Conservation (phyloP, 306 rosid species). For the Rosa multiflora region DNA sequence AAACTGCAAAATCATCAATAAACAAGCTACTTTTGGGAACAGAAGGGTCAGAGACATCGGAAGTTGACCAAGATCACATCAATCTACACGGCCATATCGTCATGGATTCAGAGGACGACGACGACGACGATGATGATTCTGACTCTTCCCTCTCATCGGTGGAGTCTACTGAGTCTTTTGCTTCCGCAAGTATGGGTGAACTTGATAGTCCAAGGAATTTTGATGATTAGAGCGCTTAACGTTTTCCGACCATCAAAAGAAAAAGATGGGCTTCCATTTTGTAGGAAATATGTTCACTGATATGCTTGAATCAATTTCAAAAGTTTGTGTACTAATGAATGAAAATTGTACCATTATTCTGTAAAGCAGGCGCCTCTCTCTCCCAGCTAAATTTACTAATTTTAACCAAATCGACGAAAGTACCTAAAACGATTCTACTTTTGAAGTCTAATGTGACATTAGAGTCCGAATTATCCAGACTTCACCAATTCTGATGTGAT, state of each 20-base stretch:
- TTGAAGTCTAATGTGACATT: no score
- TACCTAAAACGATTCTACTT: no score
- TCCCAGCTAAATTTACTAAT: no score
- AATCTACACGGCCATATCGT: constrained; percentile 43
- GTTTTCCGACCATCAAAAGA: not conserved
- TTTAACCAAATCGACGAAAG: no score
- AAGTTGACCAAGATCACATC: constrained; percentile 73
- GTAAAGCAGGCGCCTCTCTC: not conserved
- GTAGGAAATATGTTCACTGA: constrained; percentile 2
- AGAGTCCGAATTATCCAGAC: no score
- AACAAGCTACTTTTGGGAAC: constrained; percentile 64
- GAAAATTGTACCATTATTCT: not conserved
- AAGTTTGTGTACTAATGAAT: not conserved
- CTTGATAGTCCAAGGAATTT: constrained; percentile 76
- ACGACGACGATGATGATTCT: constrained; percentile 26
- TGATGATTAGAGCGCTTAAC: constrained; percentile 41
- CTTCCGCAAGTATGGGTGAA: constrained; percentile 94
- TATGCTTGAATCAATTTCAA: not conserved
- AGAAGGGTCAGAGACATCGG: constrained; percentile 80
- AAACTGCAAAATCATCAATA: constrained; percentile 85
- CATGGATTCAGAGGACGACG: constrained; percentile 63
- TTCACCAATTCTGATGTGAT: no score
- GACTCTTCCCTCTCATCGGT: constrained; percentile 69
- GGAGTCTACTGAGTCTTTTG: constrained; percentile 82
- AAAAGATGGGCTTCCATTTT: not conserved